Conservation (phyloP, 768 basidiomycete genomes). For the Albatrellus ellisii region DNA sequence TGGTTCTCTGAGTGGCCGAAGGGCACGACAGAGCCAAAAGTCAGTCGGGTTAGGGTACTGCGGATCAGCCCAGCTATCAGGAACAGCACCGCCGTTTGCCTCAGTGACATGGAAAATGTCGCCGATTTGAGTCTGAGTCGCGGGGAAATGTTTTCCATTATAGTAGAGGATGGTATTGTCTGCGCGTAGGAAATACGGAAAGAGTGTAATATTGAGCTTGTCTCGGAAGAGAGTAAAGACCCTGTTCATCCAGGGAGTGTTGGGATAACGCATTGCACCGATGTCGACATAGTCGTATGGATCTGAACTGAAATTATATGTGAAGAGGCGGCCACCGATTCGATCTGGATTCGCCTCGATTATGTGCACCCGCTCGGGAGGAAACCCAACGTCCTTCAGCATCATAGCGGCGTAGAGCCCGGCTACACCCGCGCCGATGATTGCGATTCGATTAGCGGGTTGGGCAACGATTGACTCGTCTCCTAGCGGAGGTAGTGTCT, state of each 20-base stretch:
- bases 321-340: constrained; percentile 31
- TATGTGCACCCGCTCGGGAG: constrained; percentile 33
- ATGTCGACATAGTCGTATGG: constrained; percentile 15
- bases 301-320: constrained; percentile 24
- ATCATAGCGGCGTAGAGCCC: constrained; percentile 24
- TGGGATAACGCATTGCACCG: constrained; percentile 27
- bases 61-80: neutral
- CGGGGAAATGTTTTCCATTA: neutral
- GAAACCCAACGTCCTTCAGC: constrained; percentile 27
- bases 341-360: constrained; percentile 30
- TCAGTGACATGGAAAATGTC: neutral
- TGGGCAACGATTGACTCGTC: too few relatives aligned
- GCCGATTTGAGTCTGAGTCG: neutral
- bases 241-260: constrained; percentile 19
- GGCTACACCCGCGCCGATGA: neutral
- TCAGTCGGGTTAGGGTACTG: too few relatives aligned
- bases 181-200: neutral
- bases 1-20: too few relatives aligned
- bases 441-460: too few relatives aligned
- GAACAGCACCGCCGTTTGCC: neutral
- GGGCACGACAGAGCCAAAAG: too few relatives aligned
- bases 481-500: too few relatives aligned
- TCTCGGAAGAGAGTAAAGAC: constrained; percentile 20
- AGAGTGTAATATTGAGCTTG: neutral
- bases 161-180: neutral